phyloP scores from a whole-genome alignment of 2,329 filamentous ascomycete species.

The Aureobasidium sp. region DNA sequence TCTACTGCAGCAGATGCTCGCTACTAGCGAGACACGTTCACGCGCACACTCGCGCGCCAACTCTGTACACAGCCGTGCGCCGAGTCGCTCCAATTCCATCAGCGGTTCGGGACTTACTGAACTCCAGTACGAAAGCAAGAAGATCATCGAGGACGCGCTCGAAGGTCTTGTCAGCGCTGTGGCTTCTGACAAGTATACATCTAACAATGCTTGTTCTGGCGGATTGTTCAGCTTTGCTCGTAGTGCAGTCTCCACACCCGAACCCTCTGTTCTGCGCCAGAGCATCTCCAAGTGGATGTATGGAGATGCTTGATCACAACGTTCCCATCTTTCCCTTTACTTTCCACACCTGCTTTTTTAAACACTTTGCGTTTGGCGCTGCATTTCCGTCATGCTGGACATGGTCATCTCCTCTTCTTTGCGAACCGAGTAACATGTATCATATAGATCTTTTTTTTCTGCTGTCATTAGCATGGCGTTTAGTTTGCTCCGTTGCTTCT shows the following conservation, averaged over 20 bases:
- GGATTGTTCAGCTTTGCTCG: neutral
- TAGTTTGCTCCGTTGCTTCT: neutral
- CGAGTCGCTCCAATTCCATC: slow-evolving; percentile 4
- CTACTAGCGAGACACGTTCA: neutral
- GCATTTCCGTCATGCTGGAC: neutral
- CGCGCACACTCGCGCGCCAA: neutral
- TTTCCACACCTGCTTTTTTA: neutral
- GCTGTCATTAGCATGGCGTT: neutral
- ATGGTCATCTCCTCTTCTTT: neutral
- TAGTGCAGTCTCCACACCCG: neutral
- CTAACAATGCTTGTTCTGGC: neutral
- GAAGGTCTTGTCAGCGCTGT: slow-evolving; percentile 8
- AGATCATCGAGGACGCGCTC: slow-evolving; percentile 9
- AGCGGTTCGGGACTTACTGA: slow-evolving; percentile 1
- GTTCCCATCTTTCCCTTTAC: no score
- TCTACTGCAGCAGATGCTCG: slow-evolving; percentile 5
- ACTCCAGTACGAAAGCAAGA: slow-evolving; percentile 10
- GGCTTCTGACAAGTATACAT: slow-evolving; percentile 1
- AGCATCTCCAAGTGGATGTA: slow-evolving; percentile 12
- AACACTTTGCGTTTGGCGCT: neutral
- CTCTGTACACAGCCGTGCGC: slow-evolving; percentile 2
- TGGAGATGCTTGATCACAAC: neutral
- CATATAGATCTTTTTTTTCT: neutral
- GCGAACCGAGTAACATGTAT: neutral
- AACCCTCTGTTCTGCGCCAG: slow-evolving; percentile 7